Evolutionary conservation across 805 yeast species (phyloP), one percentile per base, ranked within the genome.

Genomic region (Saccharomycopsis babjevae): DNA sequence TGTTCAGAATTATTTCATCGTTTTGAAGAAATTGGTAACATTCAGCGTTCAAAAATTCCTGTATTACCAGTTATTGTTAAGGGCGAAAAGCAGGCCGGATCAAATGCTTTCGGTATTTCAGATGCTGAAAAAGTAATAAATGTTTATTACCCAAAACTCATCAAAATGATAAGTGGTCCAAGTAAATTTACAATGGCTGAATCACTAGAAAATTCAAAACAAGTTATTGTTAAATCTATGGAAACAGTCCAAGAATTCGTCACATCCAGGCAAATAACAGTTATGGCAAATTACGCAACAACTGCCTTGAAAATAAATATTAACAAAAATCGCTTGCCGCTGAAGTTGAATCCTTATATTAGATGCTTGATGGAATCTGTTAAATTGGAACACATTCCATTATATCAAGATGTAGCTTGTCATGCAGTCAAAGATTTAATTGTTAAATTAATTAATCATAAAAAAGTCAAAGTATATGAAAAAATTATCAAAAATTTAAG

Each of bases 1-100:
- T 90, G 97, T 70, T 83, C 88, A 67, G 90, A 93, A 57, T 73
- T 94, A 58, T 81, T 91, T 65, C 84, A 86, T 59, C 83, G 90
- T 0, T 89, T 94, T 72, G 81, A 84, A 46, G 90, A 86, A 57
- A 81, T 78, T 38, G 97, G 93, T 4, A 87, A 86, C 71, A 72
- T 93, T 22, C 78, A 93, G 1, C 80, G 83, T 13, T 76, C 80
- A 22, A 86, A 85, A 69, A 71, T 90, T 5, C 97, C 97, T 0
- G 88, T 84, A 59, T 72, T 94, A 20, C 94, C 99, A 0, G 85
- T 91, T 5, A 84, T 92, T 10, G 97, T 93, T 3, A 93, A 91
- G 71, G 99, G 99, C 40, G 98, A 94, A 69, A 78, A 83, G 0
- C 96, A 89, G 62, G 96, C 97, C 1, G 97, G 97, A 1, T 90